Conservation (phyloP, 495 filamentous ascomycete genomes). For the Penicillium ochrochloron region DNA sequence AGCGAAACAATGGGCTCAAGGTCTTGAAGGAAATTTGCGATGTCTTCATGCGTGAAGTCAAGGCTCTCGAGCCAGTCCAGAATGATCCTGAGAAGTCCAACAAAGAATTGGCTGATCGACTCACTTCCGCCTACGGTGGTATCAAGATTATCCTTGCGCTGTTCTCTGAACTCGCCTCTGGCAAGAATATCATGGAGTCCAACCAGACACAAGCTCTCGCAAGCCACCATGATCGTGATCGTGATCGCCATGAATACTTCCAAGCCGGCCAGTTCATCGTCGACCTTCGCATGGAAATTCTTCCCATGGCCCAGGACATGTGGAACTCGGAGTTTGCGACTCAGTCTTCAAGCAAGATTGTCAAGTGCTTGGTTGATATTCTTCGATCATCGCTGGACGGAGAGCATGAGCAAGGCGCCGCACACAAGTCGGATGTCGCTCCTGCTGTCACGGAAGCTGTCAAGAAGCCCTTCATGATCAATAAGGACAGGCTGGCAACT, state of each 20-base stretch:
- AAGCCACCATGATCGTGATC: conserved; percentile 57
- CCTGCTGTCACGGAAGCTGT: conserved; percentile 40
- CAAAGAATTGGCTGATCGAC: conserved; percentile 51
- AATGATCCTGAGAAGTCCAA: conserved; percentile 41
- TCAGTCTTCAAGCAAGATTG: conserved; percentile 71
- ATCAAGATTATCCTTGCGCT: conserved; percentile 85
- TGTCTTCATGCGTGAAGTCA: conserved; percentile 72
- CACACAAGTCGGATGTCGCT: conserved; percentile 61
- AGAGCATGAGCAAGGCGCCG: conserved; percentile 72
- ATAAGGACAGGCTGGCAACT: conserved; percentile 47
- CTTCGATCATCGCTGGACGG: conserved; percentile 77
- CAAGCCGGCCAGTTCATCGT: conserved; percentile 79
- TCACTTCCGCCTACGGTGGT: conserved; percentile 64
- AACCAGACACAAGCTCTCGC: conserved; percentile 65
- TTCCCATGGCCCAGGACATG: conserved; percentile 77
- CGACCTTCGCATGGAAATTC: conserved; percentile 79
- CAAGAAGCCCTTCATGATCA: conserved; percentile 51
- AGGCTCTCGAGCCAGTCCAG: conserved; percentile 44
- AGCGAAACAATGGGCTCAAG: conserved; percentile 74
- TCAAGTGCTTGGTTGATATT: conserved; percentile 83
- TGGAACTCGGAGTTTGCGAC: conserved; percentile 78
- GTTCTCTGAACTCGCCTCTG: conserved; percentile 73
- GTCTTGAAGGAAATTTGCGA: conserved; percentile 73
- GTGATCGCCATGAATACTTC: conserved; percentile 68
- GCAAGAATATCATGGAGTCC: conserved; percentile 80